Evolutionary conservation across 441 rosid genomes (phyloP).

Genomic region (Omphalea diandra): DNA sequence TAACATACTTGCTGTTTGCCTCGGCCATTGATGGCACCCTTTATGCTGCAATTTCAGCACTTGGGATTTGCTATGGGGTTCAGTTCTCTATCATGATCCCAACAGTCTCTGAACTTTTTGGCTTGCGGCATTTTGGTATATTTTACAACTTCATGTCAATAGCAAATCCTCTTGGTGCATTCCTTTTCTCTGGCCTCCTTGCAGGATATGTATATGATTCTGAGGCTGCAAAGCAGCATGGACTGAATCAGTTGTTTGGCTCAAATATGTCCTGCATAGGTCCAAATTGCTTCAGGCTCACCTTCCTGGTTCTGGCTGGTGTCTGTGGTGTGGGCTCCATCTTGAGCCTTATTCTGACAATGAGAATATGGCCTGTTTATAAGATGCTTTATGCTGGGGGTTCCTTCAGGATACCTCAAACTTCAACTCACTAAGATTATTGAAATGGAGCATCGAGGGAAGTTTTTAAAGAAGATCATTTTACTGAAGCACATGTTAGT

Average conservation of each 20-base stretch:
- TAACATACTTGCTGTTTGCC: constrained; percentile 60
- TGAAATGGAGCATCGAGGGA: not conserved
- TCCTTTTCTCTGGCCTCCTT: constrained; percentile 73
- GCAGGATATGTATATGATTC: constrained; percentile 76
- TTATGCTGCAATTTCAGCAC: constrained; percentile 58
- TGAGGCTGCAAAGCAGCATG: constrained; percentile 78
- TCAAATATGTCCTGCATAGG: constrained; percentile 11
- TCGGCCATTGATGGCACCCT: constrained; percentile 49
- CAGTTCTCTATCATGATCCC: constrained; percentile 69
- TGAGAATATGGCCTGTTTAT: constrained; percentile 78
- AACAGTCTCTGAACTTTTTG: constrained; percentile 84
- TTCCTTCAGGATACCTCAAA: constrained; percentile 58
- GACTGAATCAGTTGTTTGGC: constrained; percentile 13
- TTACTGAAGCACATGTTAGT: constrained; percentile 1
- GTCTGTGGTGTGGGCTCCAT: constrained; percentile 65
- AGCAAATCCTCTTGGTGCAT: constrained; percentile 85
- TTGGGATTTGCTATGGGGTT: constrained; percentile 77
- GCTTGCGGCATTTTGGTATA: constrained; percentile 74
- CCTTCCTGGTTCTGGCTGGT: constrained; percentile 73
- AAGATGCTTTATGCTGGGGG: constrained; percentile 83
- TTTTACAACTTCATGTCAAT: constrained; percentile 71
- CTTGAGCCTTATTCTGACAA: constrained; percentile 53
- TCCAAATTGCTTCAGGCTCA: constrained; percentile 66
- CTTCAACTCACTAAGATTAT: constrained; percentile 36
- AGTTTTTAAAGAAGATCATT: not conserved